Base-by-base conservation (phyloP, 495 filamentous ascomycete genomes). In the Glarea lozoyensis region DNA sequence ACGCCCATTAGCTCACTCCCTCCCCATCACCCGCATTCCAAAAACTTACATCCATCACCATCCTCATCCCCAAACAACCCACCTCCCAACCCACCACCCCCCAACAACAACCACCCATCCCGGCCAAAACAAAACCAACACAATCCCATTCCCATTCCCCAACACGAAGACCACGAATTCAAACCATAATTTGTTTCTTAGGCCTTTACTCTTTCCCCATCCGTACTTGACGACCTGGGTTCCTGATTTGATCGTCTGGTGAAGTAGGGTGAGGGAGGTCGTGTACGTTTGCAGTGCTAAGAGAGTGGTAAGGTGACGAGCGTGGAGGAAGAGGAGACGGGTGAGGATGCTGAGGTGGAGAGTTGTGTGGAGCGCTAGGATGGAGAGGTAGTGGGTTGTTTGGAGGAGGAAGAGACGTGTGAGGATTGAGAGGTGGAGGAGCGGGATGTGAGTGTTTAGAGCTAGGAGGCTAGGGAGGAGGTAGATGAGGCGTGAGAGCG, bases 41-140 rank as follows among this genome's bases (percentile, higher is more conserved):
- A 20, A 7, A 13, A 20, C 9, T 15, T 38, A 9, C 15, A 38
- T 4, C 7, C 15, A 5, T 23, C 10, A 38, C 20, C 36, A 19
- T 10, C 17, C 16, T 38, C 50, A 53, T 16, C 40, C 45, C 18
- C 22, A 48, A 5, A 41, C 13, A 10, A 25, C 29, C 51, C 24
- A 40, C 2, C 40, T 23, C 7, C 37, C 46, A n/a, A 16, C 17
- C 34, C 24, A 33, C 17, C 40, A 4, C 20, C 29, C 42, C 2
- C 29, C 37, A 10, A 41, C 52, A 22, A 54, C 15, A 5, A 54
- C 39, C 10, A 50, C 21, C 52, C 52, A 54, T 9, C 52, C 52
- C 4, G 52, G 52, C 52, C 52, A 54, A 29, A 54, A 46, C 19
- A 54, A 27, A 10, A 50, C 7, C 2, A 54, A 22, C 3, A 54